phyloP scores from a whole-genome alignment of 768 basidiomycete genomes.

The Russula compacta region DNA sequence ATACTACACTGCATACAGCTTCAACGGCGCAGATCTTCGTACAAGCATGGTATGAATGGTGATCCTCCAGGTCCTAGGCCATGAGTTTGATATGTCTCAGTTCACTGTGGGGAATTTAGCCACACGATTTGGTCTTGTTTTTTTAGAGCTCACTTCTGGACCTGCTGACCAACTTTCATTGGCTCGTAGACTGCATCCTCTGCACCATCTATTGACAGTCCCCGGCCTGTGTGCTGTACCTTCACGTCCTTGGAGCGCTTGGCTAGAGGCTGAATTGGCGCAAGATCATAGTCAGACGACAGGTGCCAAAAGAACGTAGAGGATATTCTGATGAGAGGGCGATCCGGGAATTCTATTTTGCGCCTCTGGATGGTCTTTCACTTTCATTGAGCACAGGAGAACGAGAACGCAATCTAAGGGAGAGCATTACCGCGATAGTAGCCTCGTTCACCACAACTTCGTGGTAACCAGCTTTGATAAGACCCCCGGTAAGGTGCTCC shows the following conservation, averaged over 20 bases:
- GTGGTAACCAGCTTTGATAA: constrained; percentile 89
- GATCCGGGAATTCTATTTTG: constrained; percentile 47
- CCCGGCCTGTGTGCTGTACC: constrained; percentile 32
- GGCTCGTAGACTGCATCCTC: constrained; percentile 44
- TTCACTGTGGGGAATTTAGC: constrained; percentile 40
- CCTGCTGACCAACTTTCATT: constrained; percentile 87
- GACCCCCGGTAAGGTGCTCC: constrained; percentile 74
- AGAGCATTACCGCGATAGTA: constrained; percentile 49
- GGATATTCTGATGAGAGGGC: constrained; percentile 92
- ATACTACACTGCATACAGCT: neutral
- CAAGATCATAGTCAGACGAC: constrained; percentile 74
- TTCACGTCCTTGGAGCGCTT: constrained; percentile 39
- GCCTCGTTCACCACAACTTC: constrained; percentile 86
- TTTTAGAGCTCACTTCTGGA: constrained; percentile 52
- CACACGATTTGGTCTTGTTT: neutral
- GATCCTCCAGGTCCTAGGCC: constrained; percentile 34
- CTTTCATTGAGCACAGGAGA: neutral
- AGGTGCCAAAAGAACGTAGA: constrained; percentile 97
- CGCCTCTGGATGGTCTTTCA: constrained; percentile 54
- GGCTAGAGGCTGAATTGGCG: constrained; percentile 47
- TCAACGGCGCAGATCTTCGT: neutral
- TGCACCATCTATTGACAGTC: constrained; percentile 29
- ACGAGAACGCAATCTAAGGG: neutral
- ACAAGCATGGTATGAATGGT: neutral
- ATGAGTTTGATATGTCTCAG: constrained; percentile 74